These are phyloP conservation scores for Biancaea sappan DNA, from an alignment of 306 rosid genomes.

Conservation along the genomic window DNA sequence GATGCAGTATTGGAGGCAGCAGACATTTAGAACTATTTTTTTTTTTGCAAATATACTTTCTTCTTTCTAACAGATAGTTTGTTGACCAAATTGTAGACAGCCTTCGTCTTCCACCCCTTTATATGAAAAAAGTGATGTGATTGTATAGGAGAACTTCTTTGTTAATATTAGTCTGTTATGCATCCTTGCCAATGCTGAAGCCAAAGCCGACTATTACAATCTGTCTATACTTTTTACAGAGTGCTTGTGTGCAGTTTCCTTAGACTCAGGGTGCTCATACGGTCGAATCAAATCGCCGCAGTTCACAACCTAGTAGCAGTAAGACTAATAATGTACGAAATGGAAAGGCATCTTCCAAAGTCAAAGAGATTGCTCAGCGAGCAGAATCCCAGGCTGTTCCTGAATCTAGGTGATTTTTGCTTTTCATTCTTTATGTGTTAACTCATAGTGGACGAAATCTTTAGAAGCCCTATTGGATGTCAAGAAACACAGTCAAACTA, in stretches of 20 bases:
- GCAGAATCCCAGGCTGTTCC: conserved; percentile 67
- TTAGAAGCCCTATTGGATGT: no score
- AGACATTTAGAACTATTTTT: no score
- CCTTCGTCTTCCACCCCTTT: background rate
- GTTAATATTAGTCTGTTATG: no score
- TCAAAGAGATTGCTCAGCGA: conserved; percentile 46
- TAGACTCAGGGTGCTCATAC: conserved; percentile 59
- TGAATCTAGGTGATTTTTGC: conserved; percentile 74
- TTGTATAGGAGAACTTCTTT: no score
- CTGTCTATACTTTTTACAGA: conserved; percentile 54
- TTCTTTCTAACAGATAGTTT: no score
- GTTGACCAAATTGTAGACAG: background rate
- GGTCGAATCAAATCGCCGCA: conserved; percentile 52
- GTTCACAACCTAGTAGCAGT: conserved; percentile 55
- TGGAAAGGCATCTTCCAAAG: conserved; percentile 56
- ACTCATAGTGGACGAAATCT: no score
- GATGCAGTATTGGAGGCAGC: conserved; percentile 14
- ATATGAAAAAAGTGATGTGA: background rate
- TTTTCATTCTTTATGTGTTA: background rate
- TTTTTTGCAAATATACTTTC: no score
- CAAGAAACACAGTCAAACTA: background rate
- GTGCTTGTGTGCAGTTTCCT: conserved; percentile 90
- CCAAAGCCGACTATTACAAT: conserved; percentile 1
- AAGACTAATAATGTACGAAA: conserved; percentile 41
- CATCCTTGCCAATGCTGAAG: background rate